phyloP scores from a whole-genome alignment of 257 asterid genomes.

The Primulina huaijiensis region DNA sequence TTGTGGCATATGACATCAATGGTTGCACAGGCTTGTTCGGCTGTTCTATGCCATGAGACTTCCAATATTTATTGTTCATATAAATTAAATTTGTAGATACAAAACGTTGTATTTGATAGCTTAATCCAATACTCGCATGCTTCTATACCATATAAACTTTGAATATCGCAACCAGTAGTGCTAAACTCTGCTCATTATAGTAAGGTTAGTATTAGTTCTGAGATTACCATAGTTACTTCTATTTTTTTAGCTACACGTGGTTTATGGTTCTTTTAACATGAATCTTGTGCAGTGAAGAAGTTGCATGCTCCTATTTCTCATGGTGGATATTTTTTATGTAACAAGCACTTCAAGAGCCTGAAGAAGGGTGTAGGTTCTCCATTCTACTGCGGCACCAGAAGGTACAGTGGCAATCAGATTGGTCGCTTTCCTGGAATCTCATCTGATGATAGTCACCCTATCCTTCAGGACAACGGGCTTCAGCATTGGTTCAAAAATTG shows the following conservation, averaged over 20 bases:
- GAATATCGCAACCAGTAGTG: not conserved
- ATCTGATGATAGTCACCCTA: conserved; percentile 30
- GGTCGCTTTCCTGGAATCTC: conserved; percentile 20
- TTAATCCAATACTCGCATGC: no score
- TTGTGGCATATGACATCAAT: not conserved
- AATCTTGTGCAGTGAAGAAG: conserved; percentile 43
- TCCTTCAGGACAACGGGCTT: conserved; percentile 37
- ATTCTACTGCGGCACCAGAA: conserved; percentile 27
- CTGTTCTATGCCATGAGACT: not conserved
- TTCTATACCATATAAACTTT: not conserved
- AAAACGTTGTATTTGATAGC: not conserved
- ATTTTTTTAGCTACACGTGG: not conserved
- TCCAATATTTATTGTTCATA: not conserved
- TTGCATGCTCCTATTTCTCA: conserved; percentile 31
- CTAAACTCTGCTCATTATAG: not conserved
- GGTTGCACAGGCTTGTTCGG: not conserved
- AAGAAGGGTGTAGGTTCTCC: conserved; percentile 24
- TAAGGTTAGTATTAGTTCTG: not conserved
- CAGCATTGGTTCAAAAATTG: conserved; percentile 88
- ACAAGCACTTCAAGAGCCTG: conserved; percentile 24
- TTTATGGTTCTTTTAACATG: not conserved
- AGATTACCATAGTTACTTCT: not conserved
- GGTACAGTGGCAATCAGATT: conserved; percentile 24
- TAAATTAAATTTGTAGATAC: no score
- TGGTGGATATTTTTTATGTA: conserved; percentile 26